Percentiles rank a stretch among this genome's conserved stretches.
These are phyloP conservation scores for Beauveria medogensis DNA, from an alignment of 2,329 filamentous ascomycete species.

Conservation along the genomic window DNA sequence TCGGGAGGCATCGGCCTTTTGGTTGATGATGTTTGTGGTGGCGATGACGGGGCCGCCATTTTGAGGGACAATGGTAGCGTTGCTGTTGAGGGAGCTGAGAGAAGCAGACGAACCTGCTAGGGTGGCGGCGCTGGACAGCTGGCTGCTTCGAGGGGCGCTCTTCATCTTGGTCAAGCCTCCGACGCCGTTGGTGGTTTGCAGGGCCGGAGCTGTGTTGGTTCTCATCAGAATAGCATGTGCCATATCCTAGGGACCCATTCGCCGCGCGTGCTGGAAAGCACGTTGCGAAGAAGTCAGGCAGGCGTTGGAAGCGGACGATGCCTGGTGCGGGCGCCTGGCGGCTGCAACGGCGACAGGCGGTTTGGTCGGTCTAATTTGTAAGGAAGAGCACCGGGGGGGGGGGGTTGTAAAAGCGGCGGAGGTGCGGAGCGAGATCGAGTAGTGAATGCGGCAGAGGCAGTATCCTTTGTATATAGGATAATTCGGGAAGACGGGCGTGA, in stretches of 20 bases:
- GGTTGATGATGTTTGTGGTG: conserved; percentile 93
- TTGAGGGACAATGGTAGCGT: conserved; percentile 34
- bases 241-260: conserved; percentile 43
- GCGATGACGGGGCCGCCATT: conserved; percentile 60
- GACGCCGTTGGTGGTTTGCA: conserved; percentile 40
- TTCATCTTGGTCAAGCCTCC: conserved; percentile 42
- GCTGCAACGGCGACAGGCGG: neutral
- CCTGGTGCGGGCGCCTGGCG: neutral
- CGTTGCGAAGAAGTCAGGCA: conserved; percentile 4
- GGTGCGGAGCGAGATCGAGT: neutral
- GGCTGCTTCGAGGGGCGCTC: conserved; percentile 48
- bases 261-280: conserved; percentile 14
- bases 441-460: neutral
- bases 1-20: conserved; percentile 81
- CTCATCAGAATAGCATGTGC: conserved; percentile 51
- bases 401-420: neutral
- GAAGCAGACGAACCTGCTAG: conserved; percentile 46
- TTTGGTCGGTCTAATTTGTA: neutral
- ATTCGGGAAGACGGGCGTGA: neutral
- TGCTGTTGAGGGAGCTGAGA: conserved; percentile 39
- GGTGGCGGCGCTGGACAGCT: conserved; percentile 54
- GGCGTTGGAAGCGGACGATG: neutral
- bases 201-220: conserved; percentile 51
- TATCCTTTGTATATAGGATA: neutral
- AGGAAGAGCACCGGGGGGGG: neutral